Percentiles rank a stretch among this genome's conserved stretches.
Evolutionary conservation across 2,329 filamentous ascomycete genomes (phyloP).

Genomic region (Rhynchosporium graminicola): DNA sequence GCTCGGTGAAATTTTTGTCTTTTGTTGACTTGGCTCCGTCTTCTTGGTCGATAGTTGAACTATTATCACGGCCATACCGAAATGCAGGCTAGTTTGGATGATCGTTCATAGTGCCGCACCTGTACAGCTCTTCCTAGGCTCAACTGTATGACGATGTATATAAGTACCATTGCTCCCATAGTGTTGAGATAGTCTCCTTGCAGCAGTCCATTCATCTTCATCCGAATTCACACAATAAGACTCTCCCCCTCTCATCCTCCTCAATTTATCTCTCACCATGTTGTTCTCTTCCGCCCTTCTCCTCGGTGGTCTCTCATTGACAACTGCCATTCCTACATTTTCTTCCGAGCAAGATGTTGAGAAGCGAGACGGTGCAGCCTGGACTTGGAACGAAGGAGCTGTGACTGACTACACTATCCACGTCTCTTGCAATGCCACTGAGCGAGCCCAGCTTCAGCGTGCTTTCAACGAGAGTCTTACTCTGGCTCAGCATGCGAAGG

Average conservation of each 20-base stretch:
- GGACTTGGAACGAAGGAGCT: conserved; percentile 21
- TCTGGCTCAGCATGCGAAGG: conserved; percentile 60
- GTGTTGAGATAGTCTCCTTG: not conserved
- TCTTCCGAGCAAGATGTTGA: conserved; percentile 7
- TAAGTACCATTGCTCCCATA: not conserved
- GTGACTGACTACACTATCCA: conserved; percentile 53
- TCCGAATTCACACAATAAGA: not conserved
- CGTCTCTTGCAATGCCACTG: conserved; percentile 64
- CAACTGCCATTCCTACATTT: conserved; percentile 12
- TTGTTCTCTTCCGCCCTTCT: conserved; percentile 6
- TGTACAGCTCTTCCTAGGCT: not conserved
- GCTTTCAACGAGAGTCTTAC: conserved; percentile 60
- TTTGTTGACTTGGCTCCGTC: conserved; percentile 4
- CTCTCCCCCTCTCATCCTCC: not conserved
- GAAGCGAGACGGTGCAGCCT: conserved; percentile 5
- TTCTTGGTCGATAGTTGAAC: not conserved
- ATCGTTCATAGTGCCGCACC: not conserved
- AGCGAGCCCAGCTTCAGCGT: conserved; percentile 54
- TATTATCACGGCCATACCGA: not conserved
- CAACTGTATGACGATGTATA: not conserved
- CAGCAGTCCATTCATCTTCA: conserved; percentile 2
- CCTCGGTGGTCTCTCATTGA: conserved; percentile 9
- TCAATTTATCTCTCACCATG: conserved; percentile 3
- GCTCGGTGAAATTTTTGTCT: not conserved
- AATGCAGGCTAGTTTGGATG: not conserved